Conservation (phyloP, 768 basidiomycete genomes). For the Mycena polygramma region DNA sequence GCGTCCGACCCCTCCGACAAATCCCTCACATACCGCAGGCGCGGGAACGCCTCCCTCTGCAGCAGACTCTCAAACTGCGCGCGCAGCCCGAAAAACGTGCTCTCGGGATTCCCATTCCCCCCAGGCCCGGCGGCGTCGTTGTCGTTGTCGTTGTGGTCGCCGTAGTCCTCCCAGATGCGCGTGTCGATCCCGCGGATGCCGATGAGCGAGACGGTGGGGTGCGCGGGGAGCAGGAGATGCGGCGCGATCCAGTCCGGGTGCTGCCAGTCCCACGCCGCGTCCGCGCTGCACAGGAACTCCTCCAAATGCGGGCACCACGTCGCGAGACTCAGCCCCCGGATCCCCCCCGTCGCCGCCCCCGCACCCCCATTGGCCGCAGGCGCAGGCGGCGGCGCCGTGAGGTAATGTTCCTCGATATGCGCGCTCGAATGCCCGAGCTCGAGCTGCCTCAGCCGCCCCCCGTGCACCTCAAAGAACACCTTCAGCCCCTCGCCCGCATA, state of each 20-base stretch:
- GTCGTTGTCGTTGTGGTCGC: not conserved
- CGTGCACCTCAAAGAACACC: conserved; percentile 76
- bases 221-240: conserved; percentile 77
- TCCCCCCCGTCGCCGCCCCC: conserved; percentile 43
- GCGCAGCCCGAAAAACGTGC: conserved; percentile 71
- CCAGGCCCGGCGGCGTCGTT: not conserved
- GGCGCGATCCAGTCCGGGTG: conserved; percentile 86
- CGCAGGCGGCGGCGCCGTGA: conserved; percentile 56
- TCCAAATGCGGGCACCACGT: conserved; percentile 78
- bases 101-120: conserved; percentile 27
- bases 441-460: conserved; percentile 69
- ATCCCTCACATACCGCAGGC: conserved; percentile 72
- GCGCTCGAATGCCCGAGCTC: conserved; percentile 80
- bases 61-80: conserved; percentile 76
- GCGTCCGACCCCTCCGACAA: conserved; percentile 70
- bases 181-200: conserved; percentile 81
- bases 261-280: conserved; percentile 87
- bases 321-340: conserved; percentile 61
- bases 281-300: conserved; percentile 81
- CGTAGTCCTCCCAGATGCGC: conserved; percentile 62
- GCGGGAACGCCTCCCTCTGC: conserved; percentile 71
- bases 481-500: conserved; percentile 77
- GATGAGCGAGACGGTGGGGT: conserved; percentile 73
- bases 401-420: conserved; percentile 75
- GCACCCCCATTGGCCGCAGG: not conserved